Evolutionary conservation across 176 grass and related monocot species (phyloP), one percentile per base, ranked within the genome.

Genomic region (Chloris gayana): DNA sequence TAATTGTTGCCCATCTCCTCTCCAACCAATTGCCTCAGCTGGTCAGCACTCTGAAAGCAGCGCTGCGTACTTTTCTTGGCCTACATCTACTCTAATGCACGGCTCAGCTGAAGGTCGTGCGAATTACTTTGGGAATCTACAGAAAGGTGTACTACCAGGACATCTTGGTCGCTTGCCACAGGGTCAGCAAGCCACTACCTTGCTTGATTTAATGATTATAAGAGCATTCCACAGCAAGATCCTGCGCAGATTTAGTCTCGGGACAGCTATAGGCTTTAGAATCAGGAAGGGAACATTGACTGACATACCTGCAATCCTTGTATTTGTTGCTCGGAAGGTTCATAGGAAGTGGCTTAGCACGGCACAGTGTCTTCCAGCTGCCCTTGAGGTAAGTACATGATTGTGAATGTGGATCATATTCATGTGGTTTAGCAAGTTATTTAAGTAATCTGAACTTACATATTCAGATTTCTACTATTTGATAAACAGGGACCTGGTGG

Each of bases 161-260:
- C 88, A 93, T 86, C 87, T 95, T 50, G 93, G 88, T n/a, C 63
- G 85, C n/a, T 58, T 95, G 49, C 97, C 97, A 12, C 83, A 75
- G 12, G 97, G 93, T 3, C 88, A 99, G 59, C 91, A 85, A 66
- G 97, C 97, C 39, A 93, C 93, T 19, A 99, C 97, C 79, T 79
- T 99, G 74, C 92, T 99, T 62, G 97, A 99, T 68, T 87, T 99
- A 62, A 99, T 99, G 97, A 99, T 94, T 67, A 91, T 99, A 82
- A 85, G 97, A 24, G 97, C 97, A 34, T 99, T 99, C 51, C 97
- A 99, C 85, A 99, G 97, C 91, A 96, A 99, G 80, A 99, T 93
- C 45, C 62, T 96, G 69, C 87, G 93, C 29, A 86, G 93, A 24
- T 99, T 89, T 73, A 99, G 97, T 79, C 86, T 99, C 49, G 93